Evolutionary conservation across 1,284 basidiomycete genomes (phyloP), one percentile per base, ranked within the genome.

Genomic region (Boletus smithii): DNA sequence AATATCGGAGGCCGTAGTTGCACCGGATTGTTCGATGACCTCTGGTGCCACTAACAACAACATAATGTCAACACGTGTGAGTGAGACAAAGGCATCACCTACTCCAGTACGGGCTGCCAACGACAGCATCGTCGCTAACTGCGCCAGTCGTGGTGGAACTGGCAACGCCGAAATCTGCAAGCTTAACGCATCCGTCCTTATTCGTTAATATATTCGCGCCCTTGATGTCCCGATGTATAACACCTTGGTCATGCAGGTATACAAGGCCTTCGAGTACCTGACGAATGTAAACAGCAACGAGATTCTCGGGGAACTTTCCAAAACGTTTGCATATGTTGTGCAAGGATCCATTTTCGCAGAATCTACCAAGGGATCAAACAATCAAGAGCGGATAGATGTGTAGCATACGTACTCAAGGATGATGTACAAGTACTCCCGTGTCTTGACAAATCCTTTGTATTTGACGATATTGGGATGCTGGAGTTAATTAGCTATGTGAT

Each of bases 181-280:
- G 77, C 68, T 97, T 95, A 51, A 98, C 92, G 23, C 84, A 88
- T n/a, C 95, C 95, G 67, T 97, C 91, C 70, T 97, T 97, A 65
- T 95, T 97, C n/a, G 95, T 95, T 35, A 97, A 76, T 60, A 98
- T 95, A 59, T 97, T 98, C 13, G 95, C 94, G 32, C 94, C 95
- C 68, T 98, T 98, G 74, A 98, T 97, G 61, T 98, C 95, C n/a
- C 95, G 81, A 68, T 98, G 95, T 56, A 97, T 97, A 48, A 97
- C 94, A 74, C 94, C 95, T 72, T 95, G 92, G 57, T 97, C 94
- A 64, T 98, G 95, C 10, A 98, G 81, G 66, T 97, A 98, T 36
- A 93, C 84, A 17, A 97, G 76, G 1, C 94, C 94, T 62, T 95
- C 89, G 29, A 97, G 77, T 16, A 93, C 86, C 70, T 98, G 95